Conservation (phyloP, 2,329 filamentous ascomycete species). For the Byssothecium circinans region DNA sequence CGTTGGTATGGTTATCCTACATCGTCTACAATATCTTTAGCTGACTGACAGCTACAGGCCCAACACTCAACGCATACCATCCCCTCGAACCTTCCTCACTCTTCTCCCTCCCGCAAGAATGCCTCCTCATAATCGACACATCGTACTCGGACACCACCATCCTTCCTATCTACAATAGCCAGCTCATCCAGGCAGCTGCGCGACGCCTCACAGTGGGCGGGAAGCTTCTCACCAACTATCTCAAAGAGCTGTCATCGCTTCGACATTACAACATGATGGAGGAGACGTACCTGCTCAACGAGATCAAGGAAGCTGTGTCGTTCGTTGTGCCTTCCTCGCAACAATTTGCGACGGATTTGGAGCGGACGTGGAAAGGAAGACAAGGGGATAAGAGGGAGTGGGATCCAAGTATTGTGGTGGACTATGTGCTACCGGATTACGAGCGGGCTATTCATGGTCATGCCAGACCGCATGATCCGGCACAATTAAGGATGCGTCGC, state of each 20-base stretch:
- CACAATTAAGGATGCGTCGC: constrained; percentile 56
- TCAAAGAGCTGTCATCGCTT: constrained; percentile 85
- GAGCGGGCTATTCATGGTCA: constrained; percentile 66
- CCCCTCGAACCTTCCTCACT: constrained; percentile 47
- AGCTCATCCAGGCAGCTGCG: constrained; percentile 76
- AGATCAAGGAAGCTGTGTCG: constrained; percentile 90
- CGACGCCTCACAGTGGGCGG: constrained; percentile 88
- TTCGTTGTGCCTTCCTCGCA: constrained; percentile 70
- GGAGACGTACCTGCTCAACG: constrained; percentile 89
- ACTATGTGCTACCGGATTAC: constrained; percentile 89
- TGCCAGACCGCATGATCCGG: constrained; percentile 75
- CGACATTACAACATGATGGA: constrained; percentile 95
- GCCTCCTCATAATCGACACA: constrained; percentile 84
- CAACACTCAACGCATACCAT: constrained; percentile 79
- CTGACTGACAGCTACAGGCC: constrained; percentile 52
- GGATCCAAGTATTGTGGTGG: constrained; percentile 67
- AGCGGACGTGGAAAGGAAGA: constrained; percentile 72
- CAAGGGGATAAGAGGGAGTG: constrained; percentile 61
- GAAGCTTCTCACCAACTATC: constrained; percentile 88
- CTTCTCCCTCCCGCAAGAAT: constrained; percentile 66
- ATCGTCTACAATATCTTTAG: constrained; percentile 21
- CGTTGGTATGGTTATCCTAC: constrained; percentile 55
- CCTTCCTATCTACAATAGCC: constrained; percentile 80
- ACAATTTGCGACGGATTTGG: constrained; percentile 71
- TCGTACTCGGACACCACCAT: constrained; percentile 93